These are phyloP conservation scores for Leccinum uliginosum DNA, from an alignment of 768 basidiomycete genomes.

Conservation along the genomic window DNA sequence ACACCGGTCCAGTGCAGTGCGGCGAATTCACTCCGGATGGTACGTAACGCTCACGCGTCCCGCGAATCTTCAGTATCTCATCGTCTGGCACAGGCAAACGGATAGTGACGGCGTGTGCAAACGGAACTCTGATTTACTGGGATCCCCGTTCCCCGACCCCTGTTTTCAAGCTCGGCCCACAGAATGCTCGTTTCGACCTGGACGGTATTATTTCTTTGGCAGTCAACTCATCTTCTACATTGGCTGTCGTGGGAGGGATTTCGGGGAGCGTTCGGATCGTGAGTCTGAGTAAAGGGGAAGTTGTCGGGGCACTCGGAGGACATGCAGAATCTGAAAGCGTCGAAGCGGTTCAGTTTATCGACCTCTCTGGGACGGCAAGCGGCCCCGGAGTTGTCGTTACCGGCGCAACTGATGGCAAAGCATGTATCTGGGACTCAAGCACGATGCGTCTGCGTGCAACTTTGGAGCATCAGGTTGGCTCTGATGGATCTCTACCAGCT, in stretches of 20 bases:
- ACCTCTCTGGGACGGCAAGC: slow-evolving; percentile 54
- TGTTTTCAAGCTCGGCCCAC: slow-evolving; percentile 71
- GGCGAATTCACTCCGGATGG: slow-evolving; percentile 93
- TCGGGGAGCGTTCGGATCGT: slow-evolving; percentile 84
- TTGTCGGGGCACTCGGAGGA: slow-evolving; percentile 72
- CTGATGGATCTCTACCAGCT: background rate
- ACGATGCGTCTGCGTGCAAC: slow-evolving; percentile 83
- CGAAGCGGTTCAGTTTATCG: slow-evolving; percentile 81
- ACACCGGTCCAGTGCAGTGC: slow-evolving; percentile 76
- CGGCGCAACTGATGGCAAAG: slow-evolving; percentile 91
- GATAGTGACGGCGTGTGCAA: slow-evolving; percentile 81
- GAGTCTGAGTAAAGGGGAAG: slow-evolving; percentile 81
- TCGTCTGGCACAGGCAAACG: slow-evolving; percentile 59
- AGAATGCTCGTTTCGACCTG: slow-evolving; percentile 71
- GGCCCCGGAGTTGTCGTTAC: slow-evolving; percentile 65
- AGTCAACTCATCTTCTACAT: slow-evolving; percentile 78
- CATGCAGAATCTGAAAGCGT: slow-evolving; percentile 87
- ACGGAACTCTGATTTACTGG: slow-evolving; percentile 84
- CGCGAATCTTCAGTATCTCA: background rate
- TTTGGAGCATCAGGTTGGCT: slow-evolving; percentile 72
- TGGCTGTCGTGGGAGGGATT: slow-evolving; percentile 89
- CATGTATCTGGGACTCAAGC: slow-evolving; percentile 89
- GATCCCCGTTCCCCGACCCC: slow-evolving; percentile 79
- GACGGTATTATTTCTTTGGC: slow-evolving; percentile 85
- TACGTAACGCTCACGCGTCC: slow-evolving; percentile 20